Conservation (phyloP, 108 stramenopile genomes). For the Tribonema minus region DNA sequence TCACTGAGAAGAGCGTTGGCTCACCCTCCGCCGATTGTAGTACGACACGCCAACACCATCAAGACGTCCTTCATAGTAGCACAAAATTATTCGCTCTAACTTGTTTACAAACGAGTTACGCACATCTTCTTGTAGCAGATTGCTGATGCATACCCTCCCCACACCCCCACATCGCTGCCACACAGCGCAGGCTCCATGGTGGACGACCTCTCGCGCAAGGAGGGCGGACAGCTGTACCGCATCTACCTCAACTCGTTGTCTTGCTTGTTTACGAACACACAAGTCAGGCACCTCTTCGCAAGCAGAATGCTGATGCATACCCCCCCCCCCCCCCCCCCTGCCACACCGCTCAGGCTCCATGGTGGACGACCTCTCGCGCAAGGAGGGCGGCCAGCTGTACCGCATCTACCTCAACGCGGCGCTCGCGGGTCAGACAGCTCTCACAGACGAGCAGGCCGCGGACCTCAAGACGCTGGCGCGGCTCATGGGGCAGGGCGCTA, state of each 20-base stretch:
- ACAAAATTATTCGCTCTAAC: no score
- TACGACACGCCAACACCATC: no score
- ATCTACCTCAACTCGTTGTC: slow-evolving; percentile 39
- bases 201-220: not conserved
- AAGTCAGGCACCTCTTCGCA: not conserved
- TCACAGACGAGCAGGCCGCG: not conserved
- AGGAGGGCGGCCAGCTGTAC: slow-evolving; percentile 14
- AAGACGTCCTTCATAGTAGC: no score
- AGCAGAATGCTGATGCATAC: not conserved
- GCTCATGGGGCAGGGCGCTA: not conserved
- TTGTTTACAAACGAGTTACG: no score
- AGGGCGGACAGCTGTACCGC: slow-evolving; percentile 11
- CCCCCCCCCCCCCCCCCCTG: not conserved
- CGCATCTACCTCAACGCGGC: slow-evolving; percentile 18
- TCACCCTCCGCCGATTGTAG: no score
- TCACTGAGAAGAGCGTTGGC: no score
- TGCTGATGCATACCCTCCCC: no score
- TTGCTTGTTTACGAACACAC: no score
- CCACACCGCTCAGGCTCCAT: slow-evolving; percentile 4
- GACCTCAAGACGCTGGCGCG: not conserved
- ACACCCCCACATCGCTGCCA: no score
- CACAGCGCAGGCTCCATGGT: slow-evolving; percentile 17
- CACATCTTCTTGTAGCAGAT: no score
- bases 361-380: not conserved
- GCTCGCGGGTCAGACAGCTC: not conserved